A percentile compares a stretch with the other conserved stretches of the same genome.
These are phyloP conservation scores for Salix brachista DNA, from an alignment of 345 rosid species.

Conservation along the genomic window DNA sequence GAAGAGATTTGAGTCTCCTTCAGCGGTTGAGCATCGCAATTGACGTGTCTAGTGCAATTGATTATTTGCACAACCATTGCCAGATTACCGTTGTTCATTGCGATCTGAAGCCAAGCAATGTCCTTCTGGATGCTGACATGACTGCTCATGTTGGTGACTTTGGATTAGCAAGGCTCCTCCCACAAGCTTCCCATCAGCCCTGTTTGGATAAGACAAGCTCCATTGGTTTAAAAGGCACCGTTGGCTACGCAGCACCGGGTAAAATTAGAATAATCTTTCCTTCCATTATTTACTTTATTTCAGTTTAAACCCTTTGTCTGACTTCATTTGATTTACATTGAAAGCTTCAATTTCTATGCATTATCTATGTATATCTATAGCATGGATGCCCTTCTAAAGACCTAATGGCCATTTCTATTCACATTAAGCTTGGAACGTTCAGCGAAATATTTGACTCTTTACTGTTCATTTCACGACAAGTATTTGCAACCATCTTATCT, in stretches of 20 bases:
- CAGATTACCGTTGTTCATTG: neutral
- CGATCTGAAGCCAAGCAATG: neutral
- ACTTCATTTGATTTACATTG: neutral
- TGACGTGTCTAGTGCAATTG: neutral
- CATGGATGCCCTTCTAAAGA: no score
- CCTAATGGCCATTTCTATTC: no score
- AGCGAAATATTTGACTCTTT: no score
- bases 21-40: neutral
- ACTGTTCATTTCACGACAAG: no score
- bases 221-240: neutral
- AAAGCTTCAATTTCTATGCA: no score
- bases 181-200: neutral
- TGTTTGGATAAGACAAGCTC: neutral
- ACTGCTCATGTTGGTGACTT: neutral
- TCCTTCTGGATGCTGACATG: neutral
- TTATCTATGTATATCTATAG: no score
- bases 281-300: neutral
- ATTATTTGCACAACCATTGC: neutral
- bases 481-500: neutral
- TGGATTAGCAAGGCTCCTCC: constrained; percentile 3
- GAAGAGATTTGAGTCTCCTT: neutral
- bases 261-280: neutral
- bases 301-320: neutral
- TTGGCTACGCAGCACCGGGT: constrained; percentile 13
- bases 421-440: no score